These are phyloP conservation scores for Capsicum chinense DNA, from an alignment of 257 asterid genomes.

Conservation along the genomic window DNA sequence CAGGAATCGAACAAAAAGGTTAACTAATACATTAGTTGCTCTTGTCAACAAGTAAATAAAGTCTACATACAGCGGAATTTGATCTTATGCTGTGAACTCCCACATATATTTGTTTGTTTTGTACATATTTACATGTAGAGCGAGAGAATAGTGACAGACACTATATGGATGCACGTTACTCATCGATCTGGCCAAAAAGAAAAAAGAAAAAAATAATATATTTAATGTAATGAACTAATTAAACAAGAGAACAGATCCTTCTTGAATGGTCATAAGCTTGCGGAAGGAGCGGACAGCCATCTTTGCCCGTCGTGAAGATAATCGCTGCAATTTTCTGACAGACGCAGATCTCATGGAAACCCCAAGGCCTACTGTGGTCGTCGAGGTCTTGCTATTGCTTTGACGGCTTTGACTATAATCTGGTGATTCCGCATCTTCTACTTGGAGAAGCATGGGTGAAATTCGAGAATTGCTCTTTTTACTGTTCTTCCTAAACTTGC, in stretches of 20 bases:
- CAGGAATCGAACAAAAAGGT: background rate
- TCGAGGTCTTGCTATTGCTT: background rate
- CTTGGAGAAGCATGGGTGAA: slow-evolving; percentile 43
- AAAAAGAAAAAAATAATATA: background rate
- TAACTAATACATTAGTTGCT: background rate
- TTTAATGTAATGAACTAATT: background rate
- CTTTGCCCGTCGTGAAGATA: slow-evolving; percentile 64
- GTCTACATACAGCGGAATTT: background rate
- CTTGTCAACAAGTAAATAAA: background rate
- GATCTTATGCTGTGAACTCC: slow-evolving; percentile 21
- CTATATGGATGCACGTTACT: background rate
- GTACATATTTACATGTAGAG: slow-evolving; percentile 12
- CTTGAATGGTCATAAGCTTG: slow-evolving; percentile 62
- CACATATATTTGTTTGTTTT: background rate
- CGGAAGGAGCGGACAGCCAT: slow-evolving; percentile 62
- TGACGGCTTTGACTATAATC: background rate
- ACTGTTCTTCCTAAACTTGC: background rate
- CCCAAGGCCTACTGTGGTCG: slow-evolving; percentile 38
- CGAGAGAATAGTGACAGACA: slow-evolving; percentile 12
- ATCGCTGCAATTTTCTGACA: slow-evolving; percentile 50
- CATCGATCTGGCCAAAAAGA: background rate
- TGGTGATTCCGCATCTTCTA: slow-evolving; percentile 29
- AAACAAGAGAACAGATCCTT: slow-evolving; percentile 54
- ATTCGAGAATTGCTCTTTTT: slow-evolving; percentile 48
- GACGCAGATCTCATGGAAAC: slow-evolving; percentile 54